phyloP scores from a whole-genome alignment of 177 flowering plant genomes.

The Vitis hybrid region DNA sequence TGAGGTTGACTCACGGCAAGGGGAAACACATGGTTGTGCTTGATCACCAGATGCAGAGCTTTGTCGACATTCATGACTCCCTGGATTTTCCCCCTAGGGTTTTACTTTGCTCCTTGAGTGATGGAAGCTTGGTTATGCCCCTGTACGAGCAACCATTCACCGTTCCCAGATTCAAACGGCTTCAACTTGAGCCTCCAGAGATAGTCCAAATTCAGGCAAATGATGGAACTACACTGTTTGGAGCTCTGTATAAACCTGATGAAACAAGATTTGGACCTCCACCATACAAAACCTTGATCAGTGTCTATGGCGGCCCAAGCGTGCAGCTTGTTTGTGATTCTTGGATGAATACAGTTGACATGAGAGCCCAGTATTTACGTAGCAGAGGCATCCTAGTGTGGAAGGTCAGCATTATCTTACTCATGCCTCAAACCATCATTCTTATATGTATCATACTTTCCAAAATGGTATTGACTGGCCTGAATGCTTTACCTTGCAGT shows the following conservation, averaged over 20 bases:
- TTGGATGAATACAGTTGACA: slow-evolving; percentile 90
- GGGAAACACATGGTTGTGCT: slow-evolving; percentile 87
- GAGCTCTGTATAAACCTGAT: slow-evolving; percentile 83
- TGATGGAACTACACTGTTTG: slow-evolving; percentile 76
- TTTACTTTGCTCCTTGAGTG: slow-evolving; percentile 58
- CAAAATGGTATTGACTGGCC: neutral
- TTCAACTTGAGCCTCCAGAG: slow-evolving; percentile 80
- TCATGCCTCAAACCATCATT: no score
- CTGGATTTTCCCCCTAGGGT: slow-evolving; percentile 71
- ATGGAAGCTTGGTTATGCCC: slow-evolving; percentile 63
- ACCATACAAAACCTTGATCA: slow-evolving; percentile 80
- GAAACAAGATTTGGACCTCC: slow-evolving; percentile 75
- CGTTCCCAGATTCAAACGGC: slow-evolving; percentile 49
- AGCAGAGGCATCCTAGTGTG: slow-evolving; percentile 87
- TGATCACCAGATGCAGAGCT: slow-evolving; percentile 81
- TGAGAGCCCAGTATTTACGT: slow-evolving; percentile 90
- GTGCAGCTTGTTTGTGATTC: slow-evolving; percentile 81
- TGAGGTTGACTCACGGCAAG: slow-evolving; percentile 62
- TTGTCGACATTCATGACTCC: slow-evolving; percentile 80
- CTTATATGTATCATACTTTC: neutral
- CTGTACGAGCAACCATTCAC: slow-evolving; percentile 63
- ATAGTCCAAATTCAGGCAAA: slow-evolving; percentile 57
- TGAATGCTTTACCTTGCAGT: slow-evolving; percentile 38
- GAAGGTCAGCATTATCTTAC: slow-evolving; percentile 61
- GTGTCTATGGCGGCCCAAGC: slow-evolving; percentile 89